These are phyloP conservation scores for Candida berthetii DNA, from an alignment of 805 yeast genomes.

Conservation along the genomic window DNA sequence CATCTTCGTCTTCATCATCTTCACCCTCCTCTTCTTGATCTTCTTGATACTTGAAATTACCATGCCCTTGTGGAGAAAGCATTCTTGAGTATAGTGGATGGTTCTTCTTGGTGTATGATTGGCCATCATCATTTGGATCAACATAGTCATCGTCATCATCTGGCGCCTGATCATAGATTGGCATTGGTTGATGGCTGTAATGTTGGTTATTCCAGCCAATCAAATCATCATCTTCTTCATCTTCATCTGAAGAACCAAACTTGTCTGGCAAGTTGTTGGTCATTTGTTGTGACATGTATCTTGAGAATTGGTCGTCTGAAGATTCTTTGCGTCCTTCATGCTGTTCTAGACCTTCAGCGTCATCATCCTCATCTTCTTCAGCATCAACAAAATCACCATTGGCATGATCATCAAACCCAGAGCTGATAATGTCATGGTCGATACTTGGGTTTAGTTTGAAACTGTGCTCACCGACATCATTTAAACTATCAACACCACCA, in stretches of 20 bases:
- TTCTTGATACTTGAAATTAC: conserved; percentile 14
- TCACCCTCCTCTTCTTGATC: conserved; percentile 16
- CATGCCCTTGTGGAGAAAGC: conserved; percentile 20
- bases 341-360: conserved; percentile 26
- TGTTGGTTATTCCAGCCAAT: conserved; percentile 12
- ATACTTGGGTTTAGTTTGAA: conserved; percentile 24
- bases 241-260: conserved; percentile 50
- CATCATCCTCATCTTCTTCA: conserved; percentile 15
- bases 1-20: conserved; percentile 14
- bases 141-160: conserved; percentile 56
- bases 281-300: conserved; percentile 73
- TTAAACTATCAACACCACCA: conserved; percentile 41
- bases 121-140: conserved; percentile 80
- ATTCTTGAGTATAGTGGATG: conserved; percentile 48
- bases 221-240: conserved; percentile 24
- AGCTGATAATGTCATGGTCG: conserved; percentile 26
- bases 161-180: conserved; percentile 7
- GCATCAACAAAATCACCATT: conserved; percentile 8
- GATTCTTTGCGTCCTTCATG: conserved; percentile 23
- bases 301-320: conserved; percentile 15
- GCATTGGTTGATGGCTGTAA: conserved; percentile 4
- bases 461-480: conserved; percentile 41
- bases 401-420: conserved; percentile 22
- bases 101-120: conserved; percentile 56
- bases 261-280: conserved; percentile 50